Evolutionary conservation across 129 eudicot genomes (phyloP).

Genomic region (Centella asiatica): DNA sequence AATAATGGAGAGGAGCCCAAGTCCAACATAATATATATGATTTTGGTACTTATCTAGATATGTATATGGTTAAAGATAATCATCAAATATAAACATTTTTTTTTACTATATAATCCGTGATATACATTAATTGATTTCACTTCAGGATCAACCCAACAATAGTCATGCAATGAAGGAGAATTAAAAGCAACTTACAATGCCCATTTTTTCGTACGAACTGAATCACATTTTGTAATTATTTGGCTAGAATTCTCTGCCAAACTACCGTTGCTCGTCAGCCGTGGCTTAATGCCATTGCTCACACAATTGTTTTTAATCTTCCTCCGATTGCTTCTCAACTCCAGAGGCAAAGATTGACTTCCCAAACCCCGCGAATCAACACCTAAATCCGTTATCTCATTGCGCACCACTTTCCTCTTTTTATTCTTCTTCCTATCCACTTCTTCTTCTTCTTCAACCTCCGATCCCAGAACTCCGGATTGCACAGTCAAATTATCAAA

Average conservation of each 20-base stretch:
- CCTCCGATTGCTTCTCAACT: slow-evolving; percentile 17
- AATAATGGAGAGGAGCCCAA: too few species aligned
- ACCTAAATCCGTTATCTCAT: slow-evolving; percentile 38
- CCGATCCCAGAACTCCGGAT: slow-evolving; percentile 1
- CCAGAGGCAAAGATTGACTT: slow-evolving; percentile 30
- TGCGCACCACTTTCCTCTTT: slow-evolving; percentile 27
- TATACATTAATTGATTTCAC: too few species aligned
- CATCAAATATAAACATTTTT: too few species aligned
- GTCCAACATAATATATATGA: too few species aligned
- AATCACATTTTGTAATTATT: slow-evolving; percentile 17
- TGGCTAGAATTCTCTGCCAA: slow-evolving; percentile 12
- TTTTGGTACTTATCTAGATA: too few species aligned
- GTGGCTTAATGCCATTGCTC: slow-evolving; percentile 10
- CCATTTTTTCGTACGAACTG: slow-evolving; percentile 53
- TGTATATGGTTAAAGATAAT: too few species aligned
- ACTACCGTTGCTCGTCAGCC: slow-evolving; percentile 6
- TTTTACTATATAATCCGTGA: too few species aligned
- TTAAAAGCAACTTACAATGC: slow-evolving; percentile 43
- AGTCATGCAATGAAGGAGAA: background rate
- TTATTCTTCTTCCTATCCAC: slow-evolving; percentile 19
- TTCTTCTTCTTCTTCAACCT: slow-evolving; percentile 10
- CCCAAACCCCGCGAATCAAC: slow-evolving; percentile 20
- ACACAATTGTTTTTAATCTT: slow-evolving; percentile 1
- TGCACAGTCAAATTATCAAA: slow-evolving; percentile 6
- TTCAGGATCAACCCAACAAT: background rate